A percentile compares a stretch with the other conserved stretches of the same genome.
These are phyloP conservation scores for Trichophyton schoenleinii DNA, from an alignment of 2,329 filamentous ascomycete species.

Conservation along the genomic window DNA sequence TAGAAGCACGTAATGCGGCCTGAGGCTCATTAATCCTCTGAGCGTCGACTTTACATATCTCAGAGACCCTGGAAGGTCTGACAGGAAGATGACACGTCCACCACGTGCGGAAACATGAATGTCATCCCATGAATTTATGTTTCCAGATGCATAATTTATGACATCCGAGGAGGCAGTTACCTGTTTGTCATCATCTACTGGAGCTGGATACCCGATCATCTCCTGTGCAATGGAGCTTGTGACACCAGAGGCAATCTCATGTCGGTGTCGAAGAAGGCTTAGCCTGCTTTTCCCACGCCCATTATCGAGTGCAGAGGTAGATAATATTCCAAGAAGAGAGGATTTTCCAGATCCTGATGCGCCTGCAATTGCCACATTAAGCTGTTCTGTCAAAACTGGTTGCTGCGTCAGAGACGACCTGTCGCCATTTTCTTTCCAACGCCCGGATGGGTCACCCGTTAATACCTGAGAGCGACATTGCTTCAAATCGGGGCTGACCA, in stretches of 20 bases:
- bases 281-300: slow-evolving; percentile 80
- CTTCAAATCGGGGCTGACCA: slow-evolving; percentile 60
- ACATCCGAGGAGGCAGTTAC: slow-evolving; percentile 35
- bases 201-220: slow-evolving; percentile 60
- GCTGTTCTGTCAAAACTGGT: slow-evolving; percentile 31
- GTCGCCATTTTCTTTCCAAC: neutral
- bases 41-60: slow-evolving; percentile 81
- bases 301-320: slow-evolving; percentile 80
- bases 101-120: slow-evolving; percentile 69
- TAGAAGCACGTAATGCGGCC: slow-evolving; percentile 82
- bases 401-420: slow-evolving; percentile 10
- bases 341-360: slow-evolving; percentile 89
- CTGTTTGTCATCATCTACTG: slow-evolving; percentile 11
- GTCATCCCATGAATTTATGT: slow-evolving; percentile 87
- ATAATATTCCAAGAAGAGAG: slow-evolving; percentile 74
- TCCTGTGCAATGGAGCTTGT: slow-evolving; percentile 94
- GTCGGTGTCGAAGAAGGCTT: slow-evolving; percentile 78
- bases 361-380: slow-evolving; percentile 72
- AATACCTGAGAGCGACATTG: slow-evolving; percentile 20
- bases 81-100: slow-evolving; percentile 71
- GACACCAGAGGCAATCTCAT: slow-evolving; percentile 81
- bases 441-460: neutral
- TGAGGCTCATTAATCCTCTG: slow-evolving; percentile 85
- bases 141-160: slow-evolving; percentile 72
- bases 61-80: slow-evolving; percentile 83